Base-by-base conservation (phyloP, 2,329 filamentous ascomycete genomes). In the Aspergillus uvarum region DNA sequence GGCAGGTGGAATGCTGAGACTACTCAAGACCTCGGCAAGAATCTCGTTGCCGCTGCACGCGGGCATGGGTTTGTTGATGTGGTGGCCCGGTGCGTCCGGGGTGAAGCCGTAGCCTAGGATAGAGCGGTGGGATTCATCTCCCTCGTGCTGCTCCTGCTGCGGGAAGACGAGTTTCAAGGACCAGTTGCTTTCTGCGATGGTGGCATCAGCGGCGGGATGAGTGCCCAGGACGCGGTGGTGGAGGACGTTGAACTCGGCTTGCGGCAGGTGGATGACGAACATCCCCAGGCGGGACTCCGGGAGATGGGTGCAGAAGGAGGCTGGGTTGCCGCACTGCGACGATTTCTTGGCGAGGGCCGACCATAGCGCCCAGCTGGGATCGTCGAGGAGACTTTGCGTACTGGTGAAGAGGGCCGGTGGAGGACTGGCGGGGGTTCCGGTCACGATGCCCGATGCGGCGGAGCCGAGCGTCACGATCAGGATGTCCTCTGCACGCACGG, bases 101-200 rank as follows among this genome's bases (percentile, higher is more conserved):
- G 74, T 71, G n/a, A 79, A 68, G 2, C 72, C 73, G 56, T 77
- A 79, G 5, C 77, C 76, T 77, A 77, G 79, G 48, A 79, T 48
- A 24, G 21, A 21, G 12, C 21, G 24, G 44, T 2, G 1, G 42
- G 32, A 32, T 4, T 29, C 16, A 12, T n/a, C 26, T 5, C 12
- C 8, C 32, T 35, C 11, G 10, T 35, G 32, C 32, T 35, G 32
- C 26, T 2, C 16, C n/a, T 48, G 56, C 22, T 7, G 35, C 3
- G 56, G 51, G 26, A 58, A 24, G 38, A 11, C 31, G 12, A 58
- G 35, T 12, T 26, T 22, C 22, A 58, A 22, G 2, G 50, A 35
- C 56, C 56, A 58, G 12, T 22, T 49, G 42, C 51, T 54, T 2
- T 31, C 8, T 4, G 16, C 35, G 14, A 52, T 52, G 24, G 35